Conservation (phyloP, 805 yeast species). For the Kuraishia hungarica region DNA sequence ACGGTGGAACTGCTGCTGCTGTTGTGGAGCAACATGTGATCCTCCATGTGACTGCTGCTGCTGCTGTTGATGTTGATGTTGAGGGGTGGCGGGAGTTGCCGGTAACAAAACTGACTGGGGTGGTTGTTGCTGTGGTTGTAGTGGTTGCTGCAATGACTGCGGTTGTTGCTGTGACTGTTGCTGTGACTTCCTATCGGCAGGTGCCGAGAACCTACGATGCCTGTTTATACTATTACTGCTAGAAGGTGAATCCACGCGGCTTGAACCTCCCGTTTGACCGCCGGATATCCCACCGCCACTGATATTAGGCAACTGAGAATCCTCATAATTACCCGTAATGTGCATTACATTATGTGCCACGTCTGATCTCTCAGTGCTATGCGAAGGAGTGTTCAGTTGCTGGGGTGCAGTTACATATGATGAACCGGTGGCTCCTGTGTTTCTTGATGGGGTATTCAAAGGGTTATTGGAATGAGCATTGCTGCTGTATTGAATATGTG, state of each 20-base stretch:
- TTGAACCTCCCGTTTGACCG: no score
- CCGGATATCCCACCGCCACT: not conserved
- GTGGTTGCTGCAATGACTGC: conserved; percentile 5
- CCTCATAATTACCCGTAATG: no score
- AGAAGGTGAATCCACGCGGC: not conserved
- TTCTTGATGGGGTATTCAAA: not conserved
- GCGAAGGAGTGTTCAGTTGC: not conserved
- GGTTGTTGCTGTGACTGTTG: conserved; percentile 2
- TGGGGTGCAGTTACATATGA: not conserved
- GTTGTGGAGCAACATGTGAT: not conserved
- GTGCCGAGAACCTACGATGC: not conserved
- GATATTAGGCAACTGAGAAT: no score
- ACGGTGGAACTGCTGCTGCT: conserved; percentile 57
- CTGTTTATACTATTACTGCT: not conserved
- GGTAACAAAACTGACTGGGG: conserved; percentile 2
- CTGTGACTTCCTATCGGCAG: not conserved
- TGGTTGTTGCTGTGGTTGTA: conserved; percentile 11
- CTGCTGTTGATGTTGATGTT: conserved; percentile 6
- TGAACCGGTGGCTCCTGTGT: not conserved
- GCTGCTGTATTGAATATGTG: no score
- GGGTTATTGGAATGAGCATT: no score
- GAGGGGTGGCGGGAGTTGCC: conserved; percentile 3
- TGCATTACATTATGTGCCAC: not conserved
- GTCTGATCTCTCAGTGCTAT: not conserved
- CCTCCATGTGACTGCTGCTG: conserved; percentile 1